A percentile compares a stretch with the other conserved stretches of the same genome.
phyloP scores from a whole-genome alignment of 495 filamentous ascomycete genomes.

The Aspergillus mulundensis region DNA sequence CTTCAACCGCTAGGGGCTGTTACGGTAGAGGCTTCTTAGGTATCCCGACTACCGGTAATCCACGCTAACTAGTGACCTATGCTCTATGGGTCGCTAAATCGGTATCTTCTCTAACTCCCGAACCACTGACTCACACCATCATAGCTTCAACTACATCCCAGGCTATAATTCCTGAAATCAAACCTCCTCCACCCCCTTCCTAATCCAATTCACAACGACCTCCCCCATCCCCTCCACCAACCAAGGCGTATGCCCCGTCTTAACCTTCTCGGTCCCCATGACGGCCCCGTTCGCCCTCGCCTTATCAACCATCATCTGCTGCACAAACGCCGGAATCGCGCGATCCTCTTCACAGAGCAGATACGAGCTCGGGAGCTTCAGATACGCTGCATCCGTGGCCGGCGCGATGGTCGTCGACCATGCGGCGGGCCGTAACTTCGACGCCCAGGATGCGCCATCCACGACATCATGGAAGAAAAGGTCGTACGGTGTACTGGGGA shows the following conservation, averaged over 20 bases:
- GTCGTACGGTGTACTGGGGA: neutral
- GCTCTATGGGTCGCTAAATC: too few species aligned
- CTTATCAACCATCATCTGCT: slow-evolving; percentile 38
- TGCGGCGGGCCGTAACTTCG: slow-evolving; percentile 29
- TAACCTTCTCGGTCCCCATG: slow-evolving; percentile 29
- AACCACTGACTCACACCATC: too few species aligned
- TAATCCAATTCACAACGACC: too few species aligned
- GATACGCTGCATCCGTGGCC: slow-evolving; percentile 28
- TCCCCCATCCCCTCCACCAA: slow-evolving; percentile 15
- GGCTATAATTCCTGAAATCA: neutral
- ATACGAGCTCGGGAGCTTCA: slow-evolving; percentile 28
- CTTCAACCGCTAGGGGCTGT: too few species aligned
- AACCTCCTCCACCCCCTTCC: too few species aligned
- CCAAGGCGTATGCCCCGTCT: slow-evolving; percentile 32
- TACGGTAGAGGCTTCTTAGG: too few species aligned
- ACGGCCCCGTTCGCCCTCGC: slow-evolving; percentile 22
- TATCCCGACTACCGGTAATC: too few species aligned
- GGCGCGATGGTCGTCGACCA: slow-evolving; percentile 31
- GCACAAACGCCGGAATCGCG: slow-evolving; percentile 32
- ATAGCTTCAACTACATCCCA: too few species aligned
- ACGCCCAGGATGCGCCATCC: slow-evolving; percentile 23
- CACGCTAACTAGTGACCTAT: too few species aligned
- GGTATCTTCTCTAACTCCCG: too few species aligned
- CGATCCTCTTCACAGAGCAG: slow-evolving; percentile 35
- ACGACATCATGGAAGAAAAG: neutral